These are phyloP conservation scores for Alisma plantagoaquatica DNA, from an alignment of 106 monocot genomes.

Conservation along the genomic window DNA sequence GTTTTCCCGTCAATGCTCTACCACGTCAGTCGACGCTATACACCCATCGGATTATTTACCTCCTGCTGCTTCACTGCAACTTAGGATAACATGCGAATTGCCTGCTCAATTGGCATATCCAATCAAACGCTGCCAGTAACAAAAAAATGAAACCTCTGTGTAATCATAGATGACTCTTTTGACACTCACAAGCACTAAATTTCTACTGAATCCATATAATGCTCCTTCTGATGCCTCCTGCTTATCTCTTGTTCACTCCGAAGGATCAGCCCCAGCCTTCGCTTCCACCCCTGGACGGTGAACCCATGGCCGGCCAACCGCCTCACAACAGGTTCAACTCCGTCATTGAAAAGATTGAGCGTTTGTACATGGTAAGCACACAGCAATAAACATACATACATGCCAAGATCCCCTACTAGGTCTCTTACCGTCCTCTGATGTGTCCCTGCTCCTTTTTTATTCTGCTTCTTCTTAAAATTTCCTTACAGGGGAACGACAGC, in stretches of 20 bases:
- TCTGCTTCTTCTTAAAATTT: not conserved
- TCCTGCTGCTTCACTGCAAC: no score
- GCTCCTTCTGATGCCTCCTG: no score
- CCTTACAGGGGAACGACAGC: constrained; percentile 70
- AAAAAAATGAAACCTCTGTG: no score
- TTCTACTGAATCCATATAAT: no score
- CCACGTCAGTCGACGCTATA: not conserved
- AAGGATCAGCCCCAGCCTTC: constrained; percentile 40
- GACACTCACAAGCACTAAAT: not conserved
- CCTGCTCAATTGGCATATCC: no score
- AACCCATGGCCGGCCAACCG: constrained; percentile 47
- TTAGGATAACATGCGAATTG: no score
- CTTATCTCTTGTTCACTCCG: not conserved
- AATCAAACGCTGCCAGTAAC: no score
- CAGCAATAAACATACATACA: not conserved
- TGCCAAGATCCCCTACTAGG: not conserved
- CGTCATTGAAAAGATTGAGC: constrained; percentile 98
- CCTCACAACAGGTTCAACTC: constrained; percentile 78
- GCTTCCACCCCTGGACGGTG: constrained; percentile 42
- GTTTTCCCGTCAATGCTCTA: no score
- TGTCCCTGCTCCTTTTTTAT: no score
- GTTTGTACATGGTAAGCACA: constrained; percentile 72
- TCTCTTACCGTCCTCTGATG: not conserved
- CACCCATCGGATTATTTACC: not conserved
- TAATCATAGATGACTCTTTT: not conserved